Evolutionary conservation across 352 stramenopile species (phyloP), one percentile per base, ranked within the genome.

Genomic region (Pythium insidiosum): DNA sequence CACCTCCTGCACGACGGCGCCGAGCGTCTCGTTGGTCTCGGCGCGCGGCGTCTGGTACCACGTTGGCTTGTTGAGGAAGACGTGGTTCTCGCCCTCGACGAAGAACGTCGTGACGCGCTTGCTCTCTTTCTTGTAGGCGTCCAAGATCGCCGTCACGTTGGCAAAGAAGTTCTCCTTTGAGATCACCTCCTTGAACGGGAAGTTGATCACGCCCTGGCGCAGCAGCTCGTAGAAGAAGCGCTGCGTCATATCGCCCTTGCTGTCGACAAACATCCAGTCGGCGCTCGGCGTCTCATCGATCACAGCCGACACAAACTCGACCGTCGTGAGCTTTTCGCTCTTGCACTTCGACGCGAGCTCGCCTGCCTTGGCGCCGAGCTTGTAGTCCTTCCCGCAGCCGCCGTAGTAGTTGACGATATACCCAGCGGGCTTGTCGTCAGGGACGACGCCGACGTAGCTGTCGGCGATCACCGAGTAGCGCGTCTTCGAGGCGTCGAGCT

Each of bases 201-300:
- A 87, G 29, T 40, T 48, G 15, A 73, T 38, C 37, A 87, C 66
- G 5, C 71, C 72, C 18, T 83, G 29, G 18, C 61, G 33, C 33
- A 82, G 61, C 22, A 84, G 47, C 43, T 81, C 53, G 50, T 84
- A 88, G 40, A 84, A 88, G 47, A 70, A 67, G 21, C 74, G 74
- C 55, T 88, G 74, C 7, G 58, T 75, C 36, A 53, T 34, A 51
- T 88, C 74, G 46, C 54, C 61, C 58, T 74, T 81, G 33, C 67
- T 81, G 62, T 82, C 62, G 9, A 83, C 50, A 53, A 82, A 83
- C 4, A 88, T 50, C 74, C 74, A 88, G 39, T 82, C 56, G 38
- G 58, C 65, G 20, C 43, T 56, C 5, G 68, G 56, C 5, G 68
- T 64, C 44, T 63, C 43, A 33, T 76, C 46, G 46, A 85, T 66